These are phyloP conservation scores for Nicotiana rustica DNA, from an alignment of 305 asterid species.

Conservation along the genomic window DNA sequence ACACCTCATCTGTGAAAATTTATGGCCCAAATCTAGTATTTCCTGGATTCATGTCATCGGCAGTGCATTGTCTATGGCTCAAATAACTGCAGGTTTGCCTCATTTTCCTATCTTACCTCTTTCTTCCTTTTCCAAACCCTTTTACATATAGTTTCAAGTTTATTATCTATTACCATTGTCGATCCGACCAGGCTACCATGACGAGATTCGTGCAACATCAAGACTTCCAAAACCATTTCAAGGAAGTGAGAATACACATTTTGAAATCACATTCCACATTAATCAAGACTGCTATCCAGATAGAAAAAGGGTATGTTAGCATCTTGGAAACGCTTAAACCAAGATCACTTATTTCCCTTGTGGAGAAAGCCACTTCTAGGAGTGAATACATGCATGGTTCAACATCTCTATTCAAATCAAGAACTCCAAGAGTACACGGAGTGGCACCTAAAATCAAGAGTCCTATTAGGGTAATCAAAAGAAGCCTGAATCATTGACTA, in stretches of 20 bases:
- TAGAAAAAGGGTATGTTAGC: neutral
- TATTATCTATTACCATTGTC: neutral
- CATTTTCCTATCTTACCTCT: neutral
- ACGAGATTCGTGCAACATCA: neutral
- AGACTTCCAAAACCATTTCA: neutral
- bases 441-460: neutral
- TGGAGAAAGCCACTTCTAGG: neutral
- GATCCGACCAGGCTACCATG: neutral
- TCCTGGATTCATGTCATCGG: neutral
- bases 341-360: neutral
- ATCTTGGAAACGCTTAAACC: neutral
- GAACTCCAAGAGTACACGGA: neutral
- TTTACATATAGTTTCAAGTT: conserved; percentile 15
- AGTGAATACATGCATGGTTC: neutral
- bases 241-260: neutral
- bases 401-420: neutral
- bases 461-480: neutral
- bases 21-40: neutral
- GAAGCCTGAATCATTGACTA: neutral
- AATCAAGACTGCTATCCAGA: neutral
- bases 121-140: conserved; percentile 5
- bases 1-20: neutral
- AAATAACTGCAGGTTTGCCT: neutral
- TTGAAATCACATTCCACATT: neutral
- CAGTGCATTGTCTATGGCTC: conserved; percentile 1